phyloP scores from a whole-genome alignment of 202 grass and related monocot species.

The Elaeis oleifera region DNA sequence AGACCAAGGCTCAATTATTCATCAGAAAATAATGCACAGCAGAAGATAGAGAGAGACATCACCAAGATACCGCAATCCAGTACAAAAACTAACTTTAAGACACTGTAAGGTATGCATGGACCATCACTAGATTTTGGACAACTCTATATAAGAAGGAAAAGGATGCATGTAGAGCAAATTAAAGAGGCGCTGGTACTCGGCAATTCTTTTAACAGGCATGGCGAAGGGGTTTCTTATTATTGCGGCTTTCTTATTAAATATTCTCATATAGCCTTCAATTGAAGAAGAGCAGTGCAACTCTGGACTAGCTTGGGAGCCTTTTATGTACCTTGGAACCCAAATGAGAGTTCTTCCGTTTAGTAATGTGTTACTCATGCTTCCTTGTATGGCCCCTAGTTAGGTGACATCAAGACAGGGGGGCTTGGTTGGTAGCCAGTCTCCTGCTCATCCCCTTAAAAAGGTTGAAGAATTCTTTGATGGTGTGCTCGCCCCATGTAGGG shows the following conservation, averaged over 20 bases:
- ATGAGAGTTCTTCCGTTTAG: neutral
- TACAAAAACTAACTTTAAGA: neutral
- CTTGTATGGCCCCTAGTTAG: neutral
- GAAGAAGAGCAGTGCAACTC: neutral
- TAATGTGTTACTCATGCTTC: neutral
- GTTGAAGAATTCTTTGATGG: neutral
- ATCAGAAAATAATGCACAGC: neutral
- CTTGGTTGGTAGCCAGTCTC: neutral
- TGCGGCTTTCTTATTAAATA: neutral
- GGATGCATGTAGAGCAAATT: neutral
- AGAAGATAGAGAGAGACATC: constrained; percentile 1
- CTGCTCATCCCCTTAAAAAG: neutral
- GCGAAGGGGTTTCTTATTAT: neutral
- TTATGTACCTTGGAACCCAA: neutral
- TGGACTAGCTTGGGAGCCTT: neutral
- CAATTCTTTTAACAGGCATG: neutral
- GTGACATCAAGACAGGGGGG: neutral
- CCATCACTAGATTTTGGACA: neutral
- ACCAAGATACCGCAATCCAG: neutral
- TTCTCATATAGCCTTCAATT: neutral
- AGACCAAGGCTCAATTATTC: neutral
- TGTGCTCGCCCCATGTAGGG: neutral
- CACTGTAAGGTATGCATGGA: neutral
- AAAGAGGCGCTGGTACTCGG: neutral
- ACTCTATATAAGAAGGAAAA: neutral